Conservation (phyloP, 2,329 filamentous ascomycete genomes). For the Apiospora saccharicola region DNA sequence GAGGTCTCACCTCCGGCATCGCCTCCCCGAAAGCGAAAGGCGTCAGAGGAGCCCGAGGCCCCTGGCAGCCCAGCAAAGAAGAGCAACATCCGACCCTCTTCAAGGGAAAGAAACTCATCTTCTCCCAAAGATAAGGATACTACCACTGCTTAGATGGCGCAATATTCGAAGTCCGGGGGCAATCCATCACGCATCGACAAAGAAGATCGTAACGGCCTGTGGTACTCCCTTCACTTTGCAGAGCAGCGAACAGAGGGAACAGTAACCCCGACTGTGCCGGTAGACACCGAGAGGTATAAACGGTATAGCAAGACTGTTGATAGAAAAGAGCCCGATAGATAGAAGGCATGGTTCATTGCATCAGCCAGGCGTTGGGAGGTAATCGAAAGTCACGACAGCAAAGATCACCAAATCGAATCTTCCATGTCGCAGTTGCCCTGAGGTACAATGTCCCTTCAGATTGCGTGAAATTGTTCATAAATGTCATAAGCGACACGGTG, state of each 20-base stretch:
- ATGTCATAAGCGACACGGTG: neutral
- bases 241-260: neutral
- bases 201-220: conserved; percentile 19
- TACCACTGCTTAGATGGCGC: neutral
- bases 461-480: neutral
- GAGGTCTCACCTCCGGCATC: conserved; percentile 20
- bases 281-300: neutral
- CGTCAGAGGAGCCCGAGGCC: conserved; percentile 25
- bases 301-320: neutral
- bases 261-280: neutral
- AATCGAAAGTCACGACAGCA: neutral
- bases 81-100: conserved; percentile 15
- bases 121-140: conserved; percentile 22
- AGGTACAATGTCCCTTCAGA: neutral
- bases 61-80: neutral
- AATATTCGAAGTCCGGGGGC: neutral
- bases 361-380: conserved; percentile 27
- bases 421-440: neutral
- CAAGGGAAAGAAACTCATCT: conserved; percentile 18
- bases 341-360: conserved; percentile 21
- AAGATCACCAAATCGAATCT: neutral
- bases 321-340: conserved; percentile 5
- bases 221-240: neutral
- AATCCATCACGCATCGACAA: neutral
- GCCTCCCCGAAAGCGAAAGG: conserved; percentile 28